These are phyloP conservation scores for Puccinia triticina DNA, from an alignment of 1,284 basidiomycete species.

Conservation along the genomic window DNA sequence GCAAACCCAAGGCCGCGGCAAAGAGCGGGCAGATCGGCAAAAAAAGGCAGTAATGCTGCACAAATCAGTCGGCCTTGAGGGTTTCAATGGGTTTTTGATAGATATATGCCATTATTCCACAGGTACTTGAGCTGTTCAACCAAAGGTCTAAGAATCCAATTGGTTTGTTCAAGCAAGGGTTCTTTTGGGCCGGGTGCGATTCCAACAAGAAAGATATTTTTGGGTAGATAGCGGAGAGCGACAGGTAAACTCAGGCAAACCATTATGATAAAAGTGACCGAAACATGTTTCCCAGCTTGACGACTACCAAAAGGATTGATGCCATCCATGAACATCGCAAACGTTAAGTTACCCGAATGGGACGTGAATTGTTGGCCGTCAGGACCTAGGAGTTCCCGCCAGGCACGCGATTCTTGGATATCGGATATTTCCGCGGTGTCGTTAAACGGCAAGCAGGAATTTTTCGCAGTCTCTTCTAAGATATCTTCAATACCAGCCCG, in stretches of 20 bases:
- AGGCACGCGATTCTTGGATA: slow-evolving; percentile 28
- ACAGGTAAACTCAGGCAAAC: slow-evolving; percentile 53
- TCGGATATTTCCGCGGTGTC: not conserved
- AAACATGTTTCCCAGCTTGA: slow-evolving; percentile 38
- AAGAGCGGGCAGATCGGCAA: slow-evolving; percentile 51
- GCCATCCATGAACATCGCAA: slow-evolving; percentile 40
- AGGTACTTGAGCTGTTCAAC: slow-evolving; percentile 58
- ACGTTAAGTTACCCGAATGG: slow-evolving; percentile 11
- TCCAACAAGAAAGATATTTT: slow-evolving; percentile 62
- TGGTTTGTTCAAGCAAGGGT: slow-evolving; percentile 56
- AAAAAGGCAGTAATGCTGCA: slow-evolving; percentile 30
- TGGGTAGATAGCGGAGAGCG: slow-evolving; percentile 57
- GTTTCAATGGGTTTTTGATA: slow-evolving; percentile 4
- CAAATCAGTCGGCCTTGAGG: not conserved
- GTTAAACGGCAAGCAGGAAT: slow-evolving; percentile 4
- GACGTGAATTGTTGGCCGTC: slow-evolving; percentile 29
- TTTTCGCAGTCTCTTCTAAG: not conserved
- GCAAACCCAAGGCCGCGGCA: slow-evolving; percentile 50
- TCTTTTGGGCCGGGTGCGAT: slow-evolving; percentile 59
- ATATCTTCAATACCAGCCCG: slow-evolving; percentile 26
- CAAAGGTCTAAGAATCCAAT: slow-evolving; percentile 58
- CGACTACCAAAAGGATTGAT: slow-evolving; percentile 44
- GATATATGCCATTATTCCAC: slow-evolving; percentile 58
- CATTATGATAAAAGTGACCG: slow-evolving; percentile 16
- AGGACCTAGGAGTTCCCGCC: slow-evolving; percentile 26